Conservation (phyloP, 495 filamentous ascomycete genomes). For the Chaetomium tenue region DNA sequence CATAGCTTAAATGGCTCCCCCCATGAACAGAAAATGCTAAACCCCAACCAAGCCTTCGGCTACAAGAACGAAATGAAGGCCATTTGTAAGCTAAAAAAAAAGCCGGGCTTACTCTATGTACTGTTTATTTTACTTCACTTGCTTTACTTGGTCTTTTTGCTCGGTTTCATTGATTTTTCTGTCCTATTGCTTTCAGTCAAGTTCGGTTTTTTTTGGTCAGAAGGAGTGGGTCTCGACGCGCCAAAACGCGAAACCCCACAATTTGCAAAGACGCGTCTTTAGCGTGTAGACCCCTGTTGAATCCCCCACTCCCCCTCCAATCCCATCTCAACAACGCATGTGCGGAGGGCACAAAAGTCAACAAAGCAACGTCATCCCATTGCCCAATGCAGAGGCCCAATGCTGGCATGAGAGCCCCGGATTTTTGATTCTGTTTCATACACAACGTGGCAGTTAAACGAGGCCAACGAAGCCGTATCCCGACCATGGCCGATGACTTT, state of each 20-base stretch:
- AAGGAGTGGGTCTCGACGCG: no score
- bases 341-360: slow-evolving; percentile 8
- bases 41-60: no score
- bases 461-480: not conserved
- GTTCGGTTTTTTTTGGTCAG: no score
- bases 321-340: slow-evolving; percentile 24
- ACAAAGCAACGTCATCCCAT: slow-evolving; percentile 26
- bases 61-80: no score
- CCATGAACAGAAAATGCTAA: slow-evolving; percentile 1
- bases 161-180: no score
- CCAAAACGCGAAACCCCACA: slow-evolving; percentile 31
- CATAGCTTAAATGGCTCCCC: slow-evolving; percentile 25
- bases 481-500: slow-evolving; percentile 30
- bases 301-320: slow-evolving; percentile 26
- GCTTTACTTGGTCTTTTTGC: no score
- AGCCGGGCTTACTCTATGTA: no score
- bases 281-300: slow-evolving; percentile 9
- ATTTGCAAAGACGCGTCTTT: slow-evolving; percentile 9
- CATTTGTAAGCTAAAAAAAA: no score
- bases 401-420: not conserved
- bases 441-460: not conserved
- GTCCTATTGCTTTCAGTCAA: no score
- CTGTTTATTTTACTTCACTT: no score
- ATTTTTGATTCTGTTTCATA: not conserved
- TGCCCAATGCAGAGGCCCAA: not conserved